Evolutionary conservation across 2,329 filamentous ascomycete species (phyloP).

Genomic region (Verticillium nonalfalfae): DNA sequence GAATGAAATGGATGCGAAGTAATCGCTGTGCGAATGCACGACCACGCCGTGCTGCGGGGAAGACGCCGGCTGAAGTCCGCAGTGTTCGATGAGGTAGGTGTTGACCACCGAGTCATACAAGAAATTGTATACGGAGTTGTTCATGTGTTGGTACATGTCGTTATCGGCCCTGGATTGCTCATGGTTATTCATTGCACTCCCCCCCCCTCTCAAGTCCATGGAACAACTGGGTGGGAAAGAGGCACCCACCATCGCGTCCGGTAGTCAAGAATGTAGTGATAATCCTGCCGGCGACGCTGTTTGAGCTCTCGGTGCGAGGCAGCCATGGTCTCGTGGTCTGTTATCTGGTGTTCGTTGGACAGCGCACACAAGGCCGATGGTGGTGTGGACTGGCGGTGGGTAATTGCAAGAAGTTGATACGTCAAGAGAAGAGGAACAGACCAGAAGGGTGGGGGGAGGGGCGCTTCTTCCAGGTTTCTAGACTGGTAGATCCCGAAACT

Average conservation of each 20-base stretch:
- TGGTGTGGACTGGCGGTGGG: background rate
- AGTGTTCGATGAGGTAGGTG: slow-evolving; percentile 75
- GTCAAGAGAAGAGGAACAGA: background rate
- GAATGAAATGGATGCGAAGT: slow-evolving; percentile 74
- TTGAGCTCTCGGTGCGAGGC: slow-evolving; percentile 37
- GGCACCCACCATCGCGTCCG: slow-evolving; percentile 70
- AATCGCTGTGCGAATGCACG: slow-evolving; percentile 80
- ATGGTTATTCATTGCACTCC: slow-evolving; percentile 7
- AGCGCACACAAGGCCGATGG: background rate
- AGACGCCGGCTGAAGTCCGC: slow-evolving; percentile 63
- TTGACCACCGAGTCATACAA: slow-evolving; percentile 91
- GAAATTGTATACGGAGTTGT: slow-evolving; percentile 82
- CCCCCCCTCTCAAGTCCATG: background rate
- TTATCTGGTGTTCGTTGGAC: background rate
- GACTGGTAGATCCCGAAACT: background rate
- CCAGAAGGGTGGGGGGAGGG: too few relatives aligned
- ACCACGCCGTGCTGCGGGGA: slow-evolving; percentile 75
- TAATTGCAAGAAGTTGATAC: background rate
- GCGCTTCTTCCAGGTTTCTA: too few relatives aligned
- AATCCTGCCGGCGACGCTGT: slow-evolving; percentile 61
- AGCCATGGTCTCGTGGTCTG: background rate
- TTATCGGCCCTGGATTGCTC: slow-evolving; percentile 66
- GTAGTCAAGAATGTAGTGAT: slow-evolving; percentile 73
- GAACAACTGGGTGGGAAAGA: background rate
- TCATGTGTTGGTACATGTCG: slow-evolving; percentile 92